Evolutionary conservation across 2,329 filamentous ascomycete genomes (phyloP), one percentile per base, ranked within the genome.

Genomic region (Colletotrichum sp.): DNA sequence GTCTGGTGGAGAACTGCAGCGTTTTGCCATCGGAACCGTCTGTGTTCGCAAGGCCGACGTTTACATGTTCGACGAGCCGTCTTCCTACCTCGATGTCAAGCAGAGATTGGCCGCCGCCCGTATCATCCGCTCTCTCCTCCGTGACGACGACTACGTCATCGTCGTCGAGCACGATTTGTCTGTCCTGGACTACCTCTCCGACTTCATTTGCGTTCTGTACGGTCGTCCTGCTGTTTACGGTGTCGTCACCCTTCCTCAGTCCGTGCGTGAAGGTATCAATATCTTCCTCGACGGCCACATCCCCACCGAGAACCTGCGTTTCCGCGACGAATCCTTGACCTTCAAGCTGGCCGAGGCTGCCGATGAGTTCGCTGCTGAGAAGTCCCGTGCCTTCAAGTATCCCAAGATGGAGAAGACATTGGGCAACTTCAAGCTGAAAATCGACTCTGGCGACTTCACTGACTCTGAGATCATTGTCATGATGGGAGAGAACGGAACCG

Each of bases 61-160:
- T 13, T 99, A 99, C 90, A 99, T 99, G 97, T 99, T 99, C 82
- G 97, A 99, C 86, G 97, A 99, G 89, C 98, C 98, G 22, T 99
- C 96, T 55, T 99, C 97, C 48, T 99, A 98, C 86, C 92, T 99
- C 75, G 98, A 99, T 94, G 97, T 99, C 84, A 99, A 99, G 91
- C 97, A 99, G 88, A 95, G 97, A 93, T 89, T 99, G 80, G 95
- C 94, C 80, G 97, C 98, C 78, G 96, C 95, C 81, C 92, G 94
- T 81, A 95, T 98, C 80, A 99, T 99, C 81, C 96, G 97, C 79
- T 96, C 95, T 78, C 92, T 99, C 66, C 92, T 98, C 71, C 92
- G 95, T 64, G 92, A 95, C 63, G 92, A 98, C 81, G 95, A 98
- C 88, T 99, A 99, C 84, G 95, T 99, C 82, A 99, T 99, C 81